Conservation (phyloP, 208 protist species). For the Leishmania aethiopica region DNA sequence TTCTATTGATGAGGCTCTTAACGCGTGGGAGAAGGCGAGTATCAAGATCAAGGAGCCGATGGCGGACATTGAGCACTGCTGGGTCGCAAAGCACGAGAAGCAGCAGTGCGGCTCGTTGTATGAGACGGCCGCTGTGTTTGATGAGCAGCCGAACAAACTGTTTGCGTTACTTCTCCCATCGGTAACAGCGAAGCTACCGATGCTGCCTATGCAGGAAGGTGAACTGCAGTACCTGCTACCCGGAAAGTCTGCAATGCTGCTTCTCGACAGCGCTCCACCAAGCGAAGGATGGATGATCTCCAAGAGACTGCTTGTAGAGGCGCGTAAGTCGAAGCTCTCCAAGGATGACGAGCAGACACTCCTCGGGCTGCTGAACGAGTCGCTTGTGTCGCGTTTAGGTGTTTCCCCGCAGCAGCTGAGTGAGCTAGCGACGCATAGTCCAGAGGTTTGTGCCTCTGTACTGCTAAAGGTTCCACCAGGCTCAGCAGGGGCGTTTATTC, state of each 20-base stretch:
- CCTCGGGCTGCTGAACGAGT: slow-evolving; percentile 37
- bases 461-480: slow-evolving; percentile 47
- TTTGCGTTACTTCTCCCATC: slow-evolving; percentile 39
- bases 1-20: slow-evolving; percentile 60
- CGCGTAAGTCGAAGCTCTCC: slow-evolving; percentile 32
- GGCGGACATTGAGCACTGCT: slow-evolving; percentile 60
- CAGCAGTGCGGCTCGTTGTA: slow-evolving; percentile 39
- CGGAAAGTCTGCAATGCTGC: slow-evolving; percentile 40
- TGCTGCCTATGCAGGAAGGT: slow-evolving; percentile 46
- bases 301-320: slow-evolving; percentile 38
- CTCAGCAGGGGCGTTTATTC: slow-evolving; percentile 41
- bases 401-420: slow-evolving; percentile 41
- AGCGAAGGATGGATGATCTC: slow-evolving; percentile 45
- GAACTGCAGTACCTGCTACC: slow-evolving; percentile 66
- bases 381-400: slow-evolving; percentile 44
- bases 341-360: slow-evolving; percentile 47
- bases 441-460: slow-evolving; percentile 54
- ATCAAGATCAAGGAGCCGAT: slow-evolving; percentile 64
- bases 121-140: slow-evolving; percentile 47
- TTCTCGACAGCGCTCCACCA: slow-evolving; percentile 42
- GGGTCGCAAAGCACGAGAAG: slow-evolving; percentile 56
- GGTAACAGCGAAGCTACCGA: slow-evolving; percentile 48
- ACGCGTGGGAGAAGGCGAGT: slow-evolving; percentile 57
- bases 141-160: slow-evolving; percentile 26
- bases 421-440: slow-evolving; percentile 54